phyloP scores from a whole-genome alignment of 1,284 basidiomycete species.

The Tremellales sp. region DNA sequence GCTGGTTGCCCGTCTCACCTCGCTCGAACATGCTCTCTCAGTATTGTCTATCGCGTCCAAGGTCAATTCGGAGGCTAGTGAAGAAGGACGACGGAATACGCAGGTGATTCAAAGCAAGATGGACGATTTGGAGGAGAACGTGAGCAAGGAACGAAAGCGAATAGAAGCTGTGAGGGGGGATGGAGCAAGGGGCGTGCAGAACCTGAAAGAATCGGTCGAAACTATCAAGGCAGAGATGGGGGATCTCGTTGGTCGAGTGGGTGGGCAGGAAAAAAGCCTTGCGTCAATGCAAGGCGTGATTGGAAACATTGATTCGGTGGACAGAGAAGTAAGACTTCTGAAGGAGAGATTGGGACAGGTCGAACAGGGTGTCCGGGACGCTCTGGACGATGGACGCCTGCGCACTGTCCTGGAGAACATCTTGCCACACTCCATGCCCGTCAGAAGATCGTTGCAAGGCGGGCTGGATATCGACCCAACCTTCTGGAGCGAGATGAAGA shows the following conservation, averaged over 20 bases:
- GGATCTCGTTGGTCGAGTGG: constrained; percentile 54
- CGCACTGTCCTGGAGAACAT: constrained; percentile 44
- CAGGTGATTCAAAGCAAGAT: constrained; percentile 15
- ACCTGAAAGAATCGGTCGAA: constrained; percentile 13
- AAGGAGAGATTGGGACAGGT: constrained; percentile 57
- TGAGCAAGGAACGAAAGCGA: constrained; percentile 50
- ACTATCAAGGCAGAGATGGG: constrained; percentile 56
- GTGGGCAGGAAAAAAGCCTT: constrained; percentile 10
- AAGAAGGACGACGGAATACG: constrained; percentile 9
- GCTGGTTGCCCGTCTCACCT: constrained; percentile 59
- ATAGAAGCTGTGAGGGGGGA: constrained; percentile 10
- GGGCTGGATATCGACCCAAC: constrained; percentile 48
- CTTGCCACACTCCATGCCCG: constrained; percentile 48
- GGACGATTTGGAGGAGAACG: constrained; percentile 57
- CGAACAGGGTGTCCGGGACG: constrained; percentile 56
- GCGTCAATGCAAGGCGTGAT: background rate
- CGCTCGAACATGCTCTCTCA: constrained; percentile 43
- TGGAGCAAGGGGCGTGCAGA: constrained; percentile 10
- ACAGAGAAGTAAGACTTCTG: constrained; percentile 23
- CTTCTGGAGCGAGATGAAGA: constrained; percentile 52
- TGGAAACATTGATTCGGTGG: constrained; percentile 8
- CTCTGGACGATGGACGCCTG: constrained; percentile 39
- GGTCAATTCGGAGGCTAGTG: constrained; percentile 14
- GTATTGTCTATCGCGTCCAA: constrained; percentile 29
- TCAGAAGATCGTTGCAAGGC: constrained; percentile 43